Evolutionary conservation across 306 rosid species (phyloP), one percentile per base, ranked within the genome.

Genomic region (Begonia loranthoides): DNA sequence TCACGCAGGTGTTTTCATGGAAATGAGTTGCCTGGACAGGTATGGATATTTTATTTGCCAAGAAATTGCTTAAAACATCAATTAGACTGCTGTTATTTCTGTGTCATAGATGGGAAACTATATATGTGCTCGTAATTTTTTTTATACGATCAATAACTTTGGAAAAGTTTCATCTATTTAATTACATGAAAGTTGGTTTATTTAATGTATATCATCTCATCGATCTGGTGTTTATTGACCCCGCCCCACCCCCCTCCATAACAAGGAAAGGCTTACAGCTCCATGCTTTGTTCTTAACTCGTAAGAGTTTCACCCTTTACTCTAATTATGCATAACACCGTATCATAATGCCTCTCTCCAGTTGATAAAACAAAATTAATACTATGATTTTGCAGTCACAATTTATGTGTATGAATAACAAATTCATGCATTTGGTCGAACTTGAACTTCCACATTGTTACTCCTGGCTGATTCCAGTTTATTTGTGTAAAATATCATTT

Each of bases 1-100:
- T 60, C 52, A 15, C 78, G 55, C 80, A 90, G 99, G 73, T 72
- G 50, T 65, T 76, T 86, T 14, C 48, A 69, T 64, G 94, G 92
- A 60, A 82, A 62, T 43, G 99, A 85, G 57, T 66, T 80, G 62
- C 65, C 66, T 34, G 93, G 85, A 17, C 94, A 82, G 92, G 99
- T 90, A 73, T 22, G 46, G 61, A 3, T 59, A 40, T 56, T 59
- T 76, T 66, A 66, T 61, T 45, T 40, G 21, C 9, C 12, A 49
- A 24, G 24, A 50, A 45, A n/a, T 41, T 34, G 28, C 10, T 52
- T n/a, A n/a, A n/a, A n/a, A n/a, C n/a, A n/a, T n/a, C n/a, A n/a
- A n/a, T n/a, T n/a, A n/a, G n/a, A n/a, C n/a, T n/a, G n/a, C n/a
- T n/a, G n/a, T n/a, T n/a, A n/a, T n/a, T n/a, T n/a, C 10, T 52